phyloP scores from a whole-genome alignment of 371 early-diverging fungal genomes.

The Mucor mucedo region DNA sequence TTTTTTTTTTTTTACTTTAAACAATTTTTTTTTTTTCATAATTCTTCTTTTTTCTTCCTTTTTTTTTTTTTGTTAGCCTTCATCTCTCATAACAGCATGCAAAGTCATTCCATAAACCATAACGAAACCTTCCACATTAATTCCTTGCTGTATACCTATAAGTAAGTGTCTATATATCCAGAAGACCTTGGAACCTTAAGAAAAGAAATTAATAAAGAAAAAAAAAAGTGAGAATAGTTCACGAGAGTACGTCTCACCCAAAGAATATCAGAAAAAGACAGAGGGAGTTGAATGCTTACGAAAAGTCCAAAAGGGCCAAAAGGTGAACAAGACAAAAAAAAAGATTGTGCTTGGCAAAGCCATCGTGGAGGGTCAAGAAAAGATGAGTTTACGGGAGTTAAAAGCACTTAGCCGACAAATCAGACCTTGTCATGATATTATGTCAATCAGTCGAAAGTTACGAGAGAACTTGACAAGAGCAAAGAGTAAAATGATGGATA shows the following conservation, averaged over 20 bases:
- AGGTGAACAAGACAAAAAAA: slow-evolving; percentile 5
- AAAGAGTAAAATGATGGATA: slow-evolving; percentile 28
- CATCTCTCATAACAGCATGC: neutral
- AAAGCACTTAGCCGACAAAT: slow-evolving; percentile 32
- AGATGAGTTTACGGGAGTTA: slow-evolving; percentile 27
- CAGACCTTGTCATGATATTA: slow-evolving; percentile 11
- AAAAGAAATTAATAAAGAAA: neutral
- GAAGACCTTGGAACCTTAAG: too few species aligned
- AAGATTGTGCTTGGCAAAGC: slow-evolving; percentile 23
- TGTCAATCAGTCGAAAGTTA: slow-evolving; percentile 20
- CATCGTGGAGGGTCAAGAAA: slow-evolving; percentile 17
- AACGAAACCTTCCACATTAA: slow-evolving; percentile 17
- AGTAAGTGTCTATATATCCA: neutral
- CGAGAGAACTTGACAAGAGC: slow-evolving; percentile 24
- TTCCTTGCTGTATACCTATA: slow-evolving; percentile 13
- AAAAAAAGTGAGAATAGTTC: neutral
- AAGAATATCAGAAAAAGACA: slow-evolving; percentile 16
- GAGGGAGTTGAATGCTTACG: neutral
- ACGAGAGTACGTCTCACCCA: slow-evolving; percentile 15
- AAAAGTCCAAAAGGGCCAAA: neutral
- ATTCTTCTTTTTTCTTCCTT: neutral
- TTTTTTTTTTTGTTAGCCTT: neutral
- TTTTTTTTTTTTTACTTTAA: slow-evolving; percentile 14
- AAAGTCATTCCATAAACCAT: slow-evolving; percentile 4
- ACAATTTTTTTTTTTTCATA: slow-evolving; percentile 6